Evolutionary conservation across 176 grass and related monocot genomes (phyloP).

Genomic region (Ampelocalamus luodianensis): DNA sequence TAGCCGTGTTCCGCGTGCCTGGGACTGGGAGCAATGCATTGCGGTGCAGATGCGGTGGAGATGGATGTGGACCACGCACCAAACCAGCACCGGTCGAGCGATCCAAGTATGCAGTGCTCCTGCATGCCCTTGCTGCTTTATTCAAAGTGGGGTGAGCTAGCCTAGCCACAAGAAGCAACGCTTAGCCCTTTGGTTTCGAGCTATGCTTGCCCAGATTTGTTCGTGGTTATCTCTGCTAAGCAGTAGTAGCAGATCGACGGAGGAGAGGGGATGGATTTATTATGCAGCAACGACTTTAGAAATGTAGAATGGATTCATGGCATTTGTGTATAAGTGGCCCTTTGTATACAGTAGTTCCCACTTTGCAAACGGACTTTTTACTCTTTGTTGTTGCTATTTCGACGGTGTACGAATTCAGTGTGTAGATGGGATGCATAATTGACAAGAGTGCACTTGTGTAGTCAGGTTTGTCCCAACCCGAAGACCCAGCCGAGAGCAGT

Average conservation of each 20-base stretch:
- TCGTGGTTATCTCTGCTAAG: not conserved
- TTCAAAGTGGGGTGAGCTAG: not conserved
- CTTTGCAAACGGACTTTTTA: not conserved
- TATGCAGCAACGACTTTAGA: not conserved
- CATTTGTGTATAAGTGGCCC: not conserved
- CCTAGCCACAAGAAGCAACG: not conserved
- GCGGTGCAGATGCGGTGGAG: not conserved
- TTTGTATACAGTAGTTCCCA: not conserved
- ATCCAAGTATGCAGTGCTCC: slow-evolving; percentile 6
- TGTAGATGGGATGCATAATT: not conserved
- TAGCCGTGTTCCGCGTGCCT: not conserved
- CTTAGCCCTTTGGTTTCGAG: not conserved
- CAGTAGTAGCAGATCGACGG: too few relatives aligned
- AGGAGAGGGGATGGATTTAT: not conserved
- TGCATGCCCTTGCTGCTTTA: not conserved
- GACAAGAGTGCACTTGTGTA: not conserved
- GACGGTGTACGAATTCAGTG: not conserved
- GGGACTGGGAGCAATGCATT: not conserved
- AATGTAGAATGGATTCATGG: not conserved
- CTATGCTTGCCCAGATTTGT: not conserved
- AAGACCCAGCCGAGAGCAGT: not conserved
- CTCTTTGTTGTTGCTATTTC: not conserved
- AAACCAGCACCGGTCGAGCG: not conserved
- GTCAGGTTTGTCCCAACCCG: not conserved
- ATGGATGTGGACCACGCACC: slow-evolving; percentile 6